phyloP scores from a whole-genome alignment of 179 eudicot species.

The Corrigiola litoralis region DNA sequence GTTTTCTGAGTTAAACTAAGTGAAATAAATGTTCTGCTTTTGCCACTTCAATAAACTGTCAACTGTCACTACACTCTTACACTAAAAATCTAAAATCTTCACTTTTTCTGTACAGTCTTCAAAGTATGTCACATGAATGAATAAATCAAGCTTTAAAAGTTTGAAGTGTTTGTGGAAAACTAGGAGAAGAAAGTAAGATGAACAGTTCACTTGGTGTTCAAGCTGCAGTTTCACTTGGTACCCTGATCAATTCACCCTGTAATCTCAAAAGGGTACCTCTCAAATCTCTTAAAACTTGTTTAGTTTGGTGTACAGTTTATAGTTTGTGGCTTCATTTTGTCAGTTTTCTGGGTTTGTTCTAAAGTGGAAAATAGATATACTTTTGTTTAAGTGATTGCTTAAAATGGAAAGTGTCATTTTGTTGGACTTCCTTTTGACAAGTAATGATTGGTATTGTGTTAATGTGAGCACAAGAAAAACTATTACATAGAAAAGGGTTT shows the following conservation, averaged over 20 bases:
- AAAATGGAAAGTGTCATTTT: neutral
- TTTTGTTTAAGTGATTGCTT: neutral
- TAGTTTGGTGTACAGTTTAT: neutral
- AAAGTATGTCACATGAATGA: neutral
- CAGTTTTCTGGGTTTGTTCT: neutral
- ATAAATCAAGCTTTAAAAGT: neutral
- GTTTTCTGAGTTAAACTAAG: too few species aligned
- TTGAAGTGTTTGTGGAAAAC: neutral
- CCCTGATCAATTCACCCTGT: slow-evolving; percentile 7
- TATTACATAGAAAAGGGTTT: neutral
- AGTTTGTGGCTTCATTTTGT: neutral
- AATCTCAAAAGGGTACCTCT: slow-evolving; percentile 23
- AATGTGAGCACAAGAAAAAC: neutral
- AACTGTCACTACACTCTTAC: too few species aligned
- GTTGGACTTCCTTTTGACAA: neutral
- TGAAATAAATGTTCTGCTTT: too few species aligned
- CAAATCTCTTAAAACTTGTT: neutral
- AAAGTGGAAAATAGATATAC: neutral
- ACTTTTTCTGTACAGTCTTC: too few species aligned
- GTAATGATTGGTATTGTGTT: neutral
- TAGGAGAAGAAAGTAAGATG: slow-evolving; percentile 3
- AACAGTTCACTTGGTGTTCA: slow-evolving; percentile 17
- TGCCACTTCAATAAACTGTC: too few species aligned
- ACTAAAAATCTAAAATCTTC: too few species aligned
- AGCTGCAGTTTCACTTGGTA: slow-evolving; percentile 9